phyloP scores from a whole-genome alignment of 768 basidiomycete genomes.

The Leccinellum rugosiceps region DNA sequence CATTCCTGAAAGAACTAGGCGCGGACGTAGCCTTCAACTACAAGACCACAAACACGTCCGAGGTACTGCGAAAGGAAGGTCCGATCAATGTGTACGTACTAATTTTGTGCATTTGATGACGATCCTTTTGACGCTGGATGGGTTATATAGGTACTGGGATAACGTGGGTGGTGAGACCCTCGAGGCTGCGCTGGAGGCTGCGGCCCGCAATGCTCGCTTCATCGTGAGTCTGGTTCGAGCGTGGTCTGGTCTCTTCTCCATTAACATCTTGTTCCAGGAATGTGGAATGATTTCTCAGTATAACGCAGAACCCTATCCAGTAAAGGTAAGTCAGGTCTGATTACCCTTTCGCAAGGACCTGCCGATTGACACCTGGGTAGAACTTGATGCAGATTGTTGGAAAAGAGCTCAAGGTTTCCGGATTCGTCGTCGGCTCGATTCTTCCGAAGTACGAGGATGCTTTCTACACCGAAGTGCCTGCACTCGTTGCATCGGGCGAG shows the following conservation, averaged over 20 bases:
- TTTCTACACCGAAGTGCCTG: slow-evolving; percentile 43
- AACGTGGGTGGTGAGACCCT: slow-evolving; percentile 36
- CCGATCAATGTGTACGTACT: slow-evolving; percentile 48
- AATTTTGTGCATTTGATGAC: neutral
- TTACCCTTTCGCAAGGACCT: slow-evolving; percentile 6
- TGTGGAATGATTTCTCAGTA: slow-evolving; percentile 28
- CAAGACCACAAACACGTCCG: slow-evolving; percentile 52
- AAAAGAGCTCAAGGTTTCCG: slow-evolving; percentile 40
- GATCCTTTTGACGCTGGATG: neutral
- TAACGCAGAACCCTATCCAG: slow-evolving; percentile 5
- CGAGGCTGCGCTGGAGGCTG: slow-evolving; percentile 49
- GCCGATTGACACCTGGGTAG: slow-evolving; percentile 12
- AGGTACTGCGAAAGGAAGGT: slow-evolving; percentile 55
- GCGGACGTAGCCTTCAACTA: slow-evolving; percentile 73
- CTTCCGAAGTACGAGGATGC: slow-evolving; percentile 36
- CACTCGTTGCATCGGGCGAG: slow-evolving; percentile 42
- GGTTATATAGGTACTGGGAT: slow-evolving; percentile 12
- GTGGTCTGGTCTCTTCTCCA: neutral
- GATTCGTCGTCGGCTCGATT: slow-evolving; percentile 38
- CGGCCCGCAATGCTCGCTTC: slow-evolving; percentile 45
- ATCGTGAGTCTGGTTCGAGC: slow-evolving; percentile 29
- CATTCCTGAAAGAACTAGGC: slow-evolving; percentile 54
- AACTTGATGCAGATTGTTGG: slow-evolving; percentile 39
- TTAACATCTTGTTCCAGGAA: slow-evolving; percentile 23
- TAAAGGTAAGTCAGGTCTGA: slow-evolving; percentile 5